These are phyloP conservation scores for Amanita polypyramis DNA, from an alignment of 768 basidiomycete genomes.

Conservation along the genomic window DNA sequence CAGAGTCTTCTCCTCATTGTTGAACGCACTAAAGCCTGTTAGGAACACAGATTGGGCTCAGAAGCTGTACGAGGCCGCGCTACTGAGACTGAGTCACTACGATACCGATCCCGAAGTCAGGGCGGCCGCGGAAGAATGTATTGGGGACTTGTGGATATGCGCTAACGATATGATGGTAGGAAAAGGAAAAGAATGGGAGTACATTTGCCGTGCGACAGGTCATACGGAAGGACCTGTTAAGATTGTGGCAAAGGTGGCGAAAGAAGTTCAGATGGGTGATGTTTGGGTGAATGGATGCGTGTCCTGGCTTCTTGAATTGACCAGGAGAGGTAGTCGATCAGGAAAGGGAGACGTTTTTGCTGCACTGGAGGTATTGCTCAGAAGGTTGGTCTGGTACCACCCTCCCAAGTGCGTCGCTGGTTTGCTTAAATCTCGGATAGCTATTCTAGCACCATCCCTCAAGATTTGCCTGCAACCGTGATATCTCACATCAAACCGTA, in stretches of 20 bases:
- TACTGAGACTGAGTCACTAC: conserved; percentile 57
- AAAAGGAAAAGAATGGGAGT: conserved; percentile 74
- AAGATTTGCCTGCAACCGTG: conserved; percentile 48
- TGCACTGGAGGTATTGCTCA: conserved; percentile 63
- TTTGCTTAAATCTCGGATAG: conserved; percentile 12
- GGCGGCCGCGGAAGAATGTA: conserved; percentile 66
- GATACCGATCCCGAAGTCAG: conserved; percentile 92
- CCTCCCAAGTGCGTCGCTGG: neutral
- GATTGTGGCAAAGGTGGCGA: conserved; percentile 79
- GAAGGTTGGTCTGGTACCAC: conserved; percentile 32
- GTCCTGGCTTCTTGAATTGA: conserved; percentile 62
- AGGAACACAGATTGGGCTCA: conserved; percentile 59
- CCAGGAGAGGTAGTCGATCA: conserved; percentile 69
- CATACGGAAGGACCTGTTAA: conserved; percentile 68
- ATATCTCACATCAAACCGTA: conserved; percentile 69
- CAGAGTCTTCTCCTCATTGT: conserved; percentile 74
- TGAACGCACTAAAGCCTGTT: conserved; percentile 65
- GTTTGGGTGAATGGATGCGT: conserved; percentile 77
- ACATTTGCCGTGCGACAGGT: conserved; percentile 59
- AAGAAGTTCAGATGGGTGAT: conserved; percentile 56
- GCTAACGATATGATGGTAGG: conserved; percentile 61
- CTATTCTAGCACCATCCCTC: conserved; percentile 36
- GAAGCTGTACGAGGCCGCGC: conserved; percentile 63
- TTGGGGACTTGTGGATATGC: conserved; percentile 83
- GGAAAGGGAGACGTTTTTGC: conserved; percentile 76